Evolutionary conservation across 2,329 filamentous ascomycete genomes (phyloP), one percentile per base, ranked within the genome.

Genomic region (Diaporthe ampelina): DNA sequence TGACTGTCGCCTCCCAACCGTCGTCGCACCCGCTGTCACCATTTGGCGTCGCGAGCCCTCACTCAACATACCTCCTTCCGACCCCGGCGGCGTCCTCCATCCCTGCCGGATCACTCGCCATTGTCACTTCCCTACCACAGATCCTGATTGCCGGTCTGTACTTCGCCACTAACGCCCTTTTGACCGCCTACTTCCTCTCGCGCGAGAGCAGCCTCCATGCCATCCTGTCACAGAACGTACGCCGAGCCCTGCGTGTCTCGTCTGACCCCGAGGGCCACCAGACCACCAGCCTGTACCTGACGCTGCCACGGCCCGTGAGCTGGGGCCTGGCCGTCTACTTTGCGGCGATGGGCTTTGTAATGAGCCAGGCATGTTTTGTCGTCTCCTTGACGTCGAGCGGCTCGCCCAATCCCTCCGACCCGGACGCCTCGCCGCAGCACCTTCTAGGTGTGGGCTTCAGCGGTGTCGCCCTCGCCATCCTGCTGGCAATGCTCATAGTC

Each of bases 121-220:
- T 89, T 40, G 67, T 89, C n/a, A 81, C 84, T 15, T 82, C 84
- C 32, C 78, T 88, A 15, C 88, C 88, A 1, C 88, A 90, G 13
- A 79, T 89, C 6, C 83, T 88, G 26, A 80, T 89, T 19, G 85
- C 82, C 8, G 72, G 82, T 17, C 82, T 90, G 11, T 90, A 89
- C 79, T 80, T 90, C 43, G 78, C 83, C 15, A 81, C 81, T 61
- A 88, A 90, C 81, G 80, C 84, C 6, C 82, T 88, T 29, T 79
- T 90, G 19, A 86, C 86, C 2, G 80, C 83, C 4, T 88, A 86
- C 79, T 88, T 83, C 78, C 81, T 89, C 52, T 88, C 86, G 1
- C 85, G 88, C 80, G 88, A 90, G 78, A 81, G 87, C 59, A 83
- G 85, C 3, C 84, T 84, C 70, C 88, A 85, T 77, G 84, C 85